Percentiles rank a stretch among this genome's conserved stretches.
phyloP scores from a whole-genome alignment of 2,329 filamentous ascomycete genomes.

The Aspergillus ibericus region DNA sequence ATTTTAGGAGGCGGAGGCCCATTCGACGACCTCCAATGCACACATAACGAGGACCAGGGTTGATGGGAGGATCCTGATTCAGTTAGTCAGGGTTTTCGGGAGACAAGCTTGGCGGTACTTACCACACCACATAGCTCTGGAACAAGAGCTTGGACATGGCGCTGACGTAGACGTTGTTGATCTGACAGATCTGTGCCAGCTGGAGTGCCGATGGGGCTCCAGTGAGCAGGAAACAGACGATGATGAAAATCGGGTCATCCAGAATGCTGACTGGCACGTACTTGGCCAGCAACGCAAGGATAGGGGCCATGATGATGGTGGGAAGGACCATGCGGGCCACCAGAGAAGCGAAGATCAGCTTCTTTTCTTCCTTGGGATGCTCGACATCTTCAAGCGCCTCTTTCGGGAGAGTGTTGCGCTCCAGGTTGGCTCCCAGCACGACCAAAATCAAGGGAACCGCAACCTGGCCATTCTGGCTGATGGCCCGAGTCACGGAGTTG shows the following conservation, averaged over 20 bases:
- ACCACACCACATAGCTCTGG: conserved; percentile 96
- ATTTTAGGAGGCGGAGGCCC: conserved; percentile 56
- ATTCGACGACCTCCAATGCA: conserved; percentile 88
- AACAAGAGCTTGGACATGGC: conserved; percentile 92
- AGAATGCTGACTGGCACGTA: conserved; percentile 90
- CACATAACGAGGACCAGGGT: conserved; percentile 88
- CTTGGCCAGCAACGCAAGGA: conserved; percentile 84
- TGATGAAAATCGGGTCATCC: conserved; percentile 95
- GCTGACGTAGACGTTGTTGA: conserved; percentile 93
- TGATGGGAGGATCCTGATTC: conserved; percentile 79
- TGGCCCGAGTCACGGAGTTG: conserved; percentile 87
- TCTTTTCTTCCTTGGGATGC: conserved; percentile 67
- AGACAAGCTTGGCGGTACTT: conserved; percentile 34
- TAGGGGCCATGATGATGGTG: conserved; percentile 85
- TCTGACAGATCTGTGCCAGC: conserved; percentile 95
- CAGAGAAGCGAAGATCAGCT: conserved; percentile 80
- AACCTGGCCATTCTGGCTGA: conserved; percentile 81
- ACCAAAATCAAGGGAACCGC: conserved; percentile 94
- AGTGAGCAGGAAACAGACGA: conserved; percentile 94
- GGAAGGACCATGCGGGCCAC: conserved; percentile 90
- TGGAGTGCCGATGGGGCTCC: conserved; percentile 92
- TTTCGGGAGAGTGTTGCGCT: conserved; percentile 79
- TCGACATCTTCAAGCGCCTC: conserved; percentile 66
- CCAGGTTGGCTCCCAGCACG: conserved; percentile 90
- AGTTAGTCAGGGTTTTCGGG: conserved; percentile 11